A percentile compares a stretch with the other conserved stretches of the same genome.
phyloP scores from a whole-genome alignment of 495 filamentous ascomycete genomes.

The Penicillium subrubescens region DNA sequence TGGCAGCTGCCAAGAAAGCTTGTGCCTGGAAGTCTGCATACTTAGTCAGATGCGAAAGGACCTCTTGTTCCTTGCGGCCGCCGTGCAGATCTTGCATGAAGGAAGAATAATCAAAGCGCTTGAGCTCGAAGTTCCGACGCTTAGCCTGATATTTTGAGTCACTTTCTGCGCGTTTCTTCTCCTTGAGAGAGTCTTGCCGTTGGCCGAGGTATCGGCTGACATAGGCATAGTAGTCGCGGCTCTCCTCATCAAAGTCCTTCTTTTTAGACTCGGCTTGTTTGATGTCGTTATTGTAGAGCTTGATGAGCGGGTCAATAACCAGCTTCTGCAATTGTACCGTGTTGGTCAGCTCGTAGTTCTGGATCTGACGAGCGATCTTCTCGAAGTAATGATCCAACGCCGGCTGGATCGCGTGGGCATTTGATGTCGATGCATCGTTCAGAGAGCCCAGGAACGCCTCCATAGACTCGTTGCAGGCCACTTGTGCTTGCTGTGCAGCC shows the following conservation, averaged over 20 bases:
- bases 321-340: conserved; percentile 81
- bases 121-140: conserved; percentile 90
- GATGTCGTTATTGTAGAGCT: conserved; percentile 92
- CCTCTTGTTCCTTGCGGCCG: conserved; percentile 95
- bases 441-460: conserved; percentile 83
- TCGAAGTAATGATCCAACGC: conserved; percentile 98
- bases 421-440: conserved; percentile 83
- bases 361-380: conserved; percentile 89
- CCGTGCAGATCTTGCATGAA: conserved; percentile 99
- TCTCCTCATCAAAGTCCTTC: conserved; percentile 98
- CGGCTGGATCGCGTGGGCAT: conserved; percentile 92
- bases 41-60: conserved; percentile 91
- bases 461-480: conserved; percentile 81
- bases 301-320: conserved; percentile 90
- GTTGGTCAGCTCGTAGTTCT: conserved; percentile 83
- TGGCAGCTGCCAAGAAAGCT: conserved; percentile 76
- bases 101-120: conserved; percentile 96
- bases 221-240: conserved; percentile 95
- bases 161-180: conserved; percentile 92
- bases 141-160: conserved; percentile 96
- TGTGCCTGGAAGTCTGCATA: conserved; percentile 91
- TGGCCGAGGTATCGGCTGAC: conserved; percentile 93
- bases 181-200: conserved; percentile 91
- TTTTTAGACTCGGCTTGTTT: conserved; percentile 97
- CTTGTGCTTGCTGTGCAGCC: conserved; percentile 76